Base-by-base conservation (phyloP, 768 basidiomycete species). In the Tricholoma bakamatsutake region DNA sequence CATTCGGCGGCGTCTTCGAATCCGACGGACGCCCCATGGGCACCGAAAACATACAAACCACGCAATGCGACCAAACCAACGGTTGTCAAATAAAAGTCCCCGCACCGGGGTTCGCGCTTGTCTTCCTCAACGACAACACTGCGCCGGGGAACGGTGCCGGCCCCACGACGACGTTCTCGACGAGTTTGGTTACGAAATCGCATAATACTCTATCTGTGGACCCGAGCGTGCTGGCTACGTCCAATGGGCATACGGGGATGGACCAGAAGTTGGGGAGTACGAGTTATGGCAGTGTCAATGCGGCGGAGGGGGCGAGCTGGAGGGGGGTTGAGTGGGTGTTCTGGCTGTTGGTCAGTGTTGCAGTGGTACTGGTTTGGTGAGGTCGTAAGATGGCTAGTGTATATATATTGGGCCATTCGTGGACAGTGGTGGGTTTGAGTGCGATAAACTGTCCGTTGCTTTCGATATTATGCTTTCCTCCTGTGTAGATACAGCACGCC, bases 31-130 rank as follows among this genome's bases (percentile, higher is more conserved):
- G 83, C 27, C 77, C 82, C 0, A 65, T 72, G 45, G 87, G 87
- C 40, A 61, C 68, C 1, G 68, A 78, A 51, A 62, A 73, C 50
- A 75, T 88, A 5, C 70, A 78, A 43, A 84, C 78, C 0, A 72
- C 88, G 27, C 54, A 68, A 7, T 93, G 90, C 61, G 75, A 84
- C 61, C 71, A 74, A 50, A 67, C 66, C 11, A 69, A 77, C 58
- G 71, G 75, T 2, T 91, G 89, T 69, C 65, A 71, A 18, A 75
- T 90, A 55, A 70, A 69, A n/a, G 84, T 90, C 27, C 79, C 80
- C 13, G 86, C 87, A 0, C 89, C 90, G 0, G 79, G 78, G 27
- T 81, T 81, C 34, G 87, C 84, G 0, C 73, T 92, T 34, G 87
- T 91, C 35, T 90, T 88, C 75, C 71, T 90, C 15, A 77, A 71